phyloP scores from a whole-genome alignment of 2,329 filamentous ascomycete genomes.

The Cercospora sojina region DNA sequence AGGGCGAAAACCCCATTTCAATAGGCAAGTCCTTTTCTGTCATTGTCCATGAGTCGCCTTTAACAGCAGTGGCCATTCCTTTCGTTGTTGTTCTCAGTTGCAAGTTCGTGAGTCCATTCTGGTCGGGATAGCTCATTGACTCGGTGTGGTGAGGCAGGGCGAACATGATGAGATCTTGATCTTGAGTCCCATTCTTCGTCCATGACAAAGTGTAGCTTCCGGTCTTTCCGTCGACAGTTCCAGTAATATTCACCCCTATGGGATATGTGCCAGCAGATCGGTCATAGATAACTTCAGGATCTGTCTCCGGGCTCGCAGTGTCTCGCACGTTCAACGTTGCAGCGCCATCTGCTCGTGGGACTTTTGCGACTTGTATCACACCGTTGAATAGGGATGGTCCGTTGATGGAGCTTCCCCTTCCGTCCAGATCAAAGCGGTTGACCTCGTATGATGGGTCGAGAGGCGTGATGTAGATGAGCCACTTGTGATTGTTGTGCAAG shows the following conservation, averaged over 20 bases:
- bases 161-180: conserved; percentile 72
- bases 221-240: conserved; percentile 55
- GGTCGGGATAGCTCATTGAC: conserved; percentile 65
- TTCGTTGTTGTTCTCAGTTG: conserved; percentile 80
- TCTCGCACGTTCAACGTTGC: conserved; percentile 51
- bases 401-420: conserved; percentile 58
- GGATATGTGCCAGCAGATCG: conserved; percentile 73
- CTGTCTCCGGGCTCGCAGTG: conserved; percentile 35
- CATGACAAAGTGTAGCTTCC: conserved; percentile 76
- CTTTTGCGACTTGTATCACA: conserved; percentile 78
- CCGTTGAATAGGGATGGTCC: conserved; percentile 71
- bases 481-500: conserved; percentile 67
- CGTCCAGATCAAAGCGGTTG: conserved; percentile 59
- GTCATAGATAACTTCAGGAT: conserved; percentile 70
- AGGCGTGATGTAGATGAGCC: conserved; percentile 76
- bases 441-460: conserved; percentile 54
- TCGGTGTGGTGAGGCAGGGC: conserved; percentile 81
- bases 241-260: conserved; percentile 62
- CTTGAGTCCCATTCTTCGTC: conserved; percentile 64
- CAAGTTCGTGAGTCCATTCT: conserved; percentile 51
- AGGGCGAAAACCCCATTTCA: conserved; percentile 75
- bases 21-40: conserved; percentile 70
- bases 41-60: conserved; percentile 75
- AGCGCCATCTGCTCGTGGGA: conserved; percentile 46
- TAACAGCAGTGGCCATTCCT: conserved; percentile 70